phyloP scores from a whole-genome alignment of 2,329 filamentous ascomycete genomes.

The Fusarium sarcochroum region DNA sequence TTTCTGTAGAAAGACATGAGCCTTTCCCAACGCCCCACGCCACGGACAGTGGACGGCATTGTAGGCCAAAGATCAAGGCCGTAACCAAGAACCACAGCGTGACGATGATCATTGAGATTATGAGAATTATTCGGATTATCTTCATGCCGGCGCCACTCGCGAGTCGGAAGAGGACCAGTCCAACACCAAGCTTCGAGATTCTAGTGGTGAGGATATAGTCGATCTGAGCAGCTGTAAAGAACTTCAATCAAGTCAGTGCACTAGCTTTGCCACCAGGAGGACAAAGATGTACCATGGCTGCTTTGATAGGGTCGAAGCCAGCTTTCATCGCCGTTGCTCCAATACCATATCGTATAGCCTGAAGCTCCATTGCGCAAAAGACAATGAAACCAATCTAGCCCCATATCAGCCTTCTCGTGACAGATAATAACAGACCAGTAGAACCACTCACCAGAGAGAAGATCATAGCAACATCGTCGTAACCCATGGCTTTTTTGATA shows the following conservation, averaged over 20 bases:
- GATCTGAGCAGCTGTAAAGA: not conserved
- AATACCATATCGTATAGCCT: constrained; percentile 2
- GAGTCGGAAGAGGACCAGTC: constrained; percentile 9
- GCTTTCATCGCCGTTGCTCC: not conserved
- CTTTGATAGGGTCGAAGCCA: not conserved
- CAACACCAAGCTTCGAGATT: constrained; percentile 3
- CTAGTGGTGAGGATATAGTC: constrained; percentile 1
- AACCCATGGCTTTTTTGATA: not conserved
- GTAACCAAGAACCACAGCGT: not conserved
- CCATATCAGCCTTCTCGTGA: not conserved
- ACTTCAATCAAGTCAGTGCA: not conserved
- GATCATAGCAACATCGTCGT: not conserved
- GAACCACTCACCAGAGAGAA: not conserved
- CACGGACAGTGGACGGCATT: constrained; percentile 4
- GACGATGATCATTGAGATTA: not conserved
- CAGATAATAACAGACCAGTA: too few species aligned
- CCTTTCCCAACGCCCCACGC: constrained; percentile 1
- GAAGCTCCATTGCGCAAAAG: constrained; percentile 2
- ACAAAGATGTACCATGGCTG: not conserved
- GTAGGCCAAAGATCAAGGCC: not conserved
- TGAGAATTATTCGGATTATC: not conserved
- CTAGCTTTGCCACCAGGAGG: accelerated
- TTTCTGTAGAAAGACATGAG: not conserved
- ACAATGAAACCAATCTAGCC: not conserved
- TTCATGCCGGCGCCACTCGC: constrained; percentile 1